These are phyloP conservation scores for Colletotrichum aenigma DNA, from an alignment of 2,329 filamentous ascomycete species.

Conservation along the genomic window DNA sequence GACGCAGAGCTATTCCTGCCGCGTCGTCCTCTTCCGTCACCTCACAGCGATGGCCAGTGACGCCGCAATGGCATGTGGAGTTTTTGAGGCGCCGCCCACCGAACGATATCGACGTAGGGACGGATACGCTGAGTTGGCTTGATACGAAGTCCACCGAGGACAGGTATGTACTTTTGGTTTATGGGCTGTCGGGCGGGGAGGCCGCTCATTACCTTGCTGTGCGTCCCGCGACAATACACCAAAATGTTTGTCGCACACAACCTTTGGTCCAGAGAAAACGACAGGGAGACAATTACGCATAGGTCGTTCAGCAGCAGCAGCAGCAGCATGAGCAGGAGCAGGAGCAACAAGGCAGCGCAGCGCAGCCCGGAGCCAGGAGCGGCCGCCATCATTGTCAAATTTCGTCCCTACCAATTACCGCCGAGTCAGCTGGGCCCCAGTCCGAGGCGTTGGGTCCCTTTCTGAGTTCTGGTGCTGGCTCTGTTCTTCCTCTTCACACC, in stretches of 20 bases:
- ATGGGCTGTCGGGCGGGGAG: background rate
- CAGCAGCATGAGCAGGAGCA: background rate
- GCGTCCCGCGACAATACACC: background rate
- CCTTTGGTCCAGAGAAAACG: background rate
- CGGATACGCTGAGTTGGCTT: background rate
- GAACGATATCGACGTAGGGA: background rate
- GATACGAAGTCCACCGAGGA: background rate
- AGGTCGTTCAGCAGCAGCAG: background rate
- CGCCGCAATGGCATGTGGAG: background rate
- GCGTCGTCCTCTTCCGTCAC: background rate
- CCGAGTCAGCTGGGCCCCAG: slow-evolving; percentile 20
- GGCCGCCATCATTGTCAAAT: background rate
- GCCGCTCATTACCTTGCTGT: background rate
- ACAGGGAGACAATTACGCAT: background rate
- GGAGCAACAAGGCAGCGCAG: background rate
- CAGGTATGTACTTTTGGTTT: background rate
- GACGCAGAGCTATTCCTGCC: background rate
- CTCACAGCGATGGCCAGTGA: background rate
- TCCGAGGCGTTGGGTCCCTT: slow-evolving; percentile 20
- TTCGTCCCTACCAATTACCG: slow-evolving; percentile 10
- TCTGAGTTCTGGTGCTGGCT: background rate
- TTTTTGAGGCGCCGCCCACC: background rate
- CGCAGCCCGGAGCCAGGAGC: background rate
- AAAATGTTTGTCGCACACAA: background rate
- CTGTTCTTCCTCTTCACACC: background rate